Evolutionary conservation across 257 asterid genomes (phyloP).

Genomic region (Solanum habrochaites): DNA sequence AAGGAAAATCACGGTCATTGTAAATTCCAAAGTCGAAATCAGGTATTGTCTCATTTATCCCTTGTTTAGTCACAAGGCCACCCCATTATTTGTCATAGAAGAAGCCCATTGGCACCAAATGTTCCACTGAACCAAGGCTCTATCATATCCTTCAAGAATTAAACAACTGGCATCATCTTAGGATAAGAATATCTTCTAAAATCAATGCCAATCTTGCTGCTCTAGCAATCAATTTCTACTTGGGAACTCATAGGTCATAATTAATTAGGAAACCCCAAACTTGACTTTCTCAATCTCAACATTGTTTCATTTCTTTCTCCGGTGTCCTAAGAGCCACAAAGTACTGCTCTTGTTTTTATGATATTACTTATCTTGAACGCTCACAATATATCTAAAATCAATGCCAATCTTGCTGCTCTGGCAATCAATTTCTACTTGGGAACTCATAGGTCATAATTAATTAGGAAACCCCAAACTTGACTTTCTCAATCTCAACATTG

Average conservation of each 20-base stretch:
- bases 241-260: not conserved
- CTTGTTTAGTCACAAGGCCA: slow-evolving; percentile 78
- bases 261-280: not conserved
- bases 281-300: not conserved
- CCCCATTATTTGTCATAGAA: slow-evolving; percentile 81
- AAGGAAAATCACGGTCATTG: slow-evolving; percentile 73
- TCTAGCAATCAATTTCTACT: slow-evolving; percentile 55
- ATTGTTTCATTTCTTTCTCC: not conserved
- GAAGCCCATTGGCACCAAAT: slow-evolving; percentile 58
- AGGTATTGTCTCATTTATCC: slow-evolving; percentile 58
- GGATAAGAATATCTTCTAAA: slow-evolving; percentile 66
- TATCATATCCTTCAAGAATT: slow-evolving; percentile 62
- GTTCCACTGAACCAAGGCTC: slow-evolving; percentile 87
- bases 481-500: not conserved
- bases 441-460: not conserved
- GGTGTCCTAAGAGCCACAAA: not conserved
- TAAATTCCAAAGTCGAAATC: slow-evolving; percentile 90
- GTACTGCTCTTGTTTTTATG: not conserved
- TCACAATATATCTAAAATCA: slow-evolving; percentile 83
- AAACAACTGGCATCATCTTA: slow-evolving; percentile 49
- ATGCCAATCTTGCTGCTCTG: slow-evolving; percentile 79
- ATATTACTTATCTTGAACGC: not conserved
- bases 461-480: not conserved
- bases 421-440: slow-evolving; percentile 43
- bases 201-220: slow-evolving; percentile 84